Percentiles rank a stretch among this genome's conserved stretches.
Evolutionary conservation across 2,329 filamentous ascomycete genomes (phyloP).

Genomic region (Exophiala sp.): DNA sequence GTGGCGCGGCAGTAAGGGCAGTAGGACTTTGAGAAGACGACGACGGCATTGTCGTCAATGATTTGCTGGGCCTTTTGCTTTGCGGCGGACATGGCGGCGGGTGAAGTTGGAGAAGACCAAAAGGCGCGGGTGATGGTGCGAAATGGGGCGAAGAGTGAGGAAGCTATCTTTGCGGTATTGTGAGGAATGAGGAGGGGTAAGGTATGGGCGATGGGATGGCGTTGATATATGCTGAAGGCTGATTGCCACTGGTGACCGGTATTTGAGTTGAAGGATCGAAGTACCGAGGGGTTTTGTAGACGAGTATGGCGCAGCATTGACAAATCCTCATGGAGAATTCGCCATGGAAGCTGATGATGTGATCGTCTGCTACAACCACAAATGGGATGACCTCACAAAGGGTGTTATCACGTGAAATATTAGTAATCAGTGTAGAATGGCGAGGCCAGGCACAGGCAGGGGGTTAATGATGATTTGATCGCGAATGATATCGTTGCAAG

Average conservation of each 20-base stretch:
- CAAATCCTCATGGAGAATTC: constrained; percentile 5
- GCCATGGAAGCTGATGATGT: constrained; percentile 1
- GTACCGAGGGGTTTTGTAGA: too few relatives aligned
- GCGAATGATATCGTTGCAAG: too few relatives aligned
- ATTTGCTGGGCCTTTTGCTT: constrained; percentile 78
- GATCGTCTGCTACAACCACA: background rate
- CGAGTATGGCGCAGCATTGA: background rate
- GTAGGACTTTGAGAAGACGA: constrained; percentile 95
- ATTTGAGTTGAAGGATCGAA: background rate
- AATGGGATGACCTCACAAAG: background rate
- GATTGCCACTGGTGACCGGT: background rate
- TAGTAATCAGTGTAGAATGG: too few relatives aligned
- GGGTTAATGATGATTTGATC: background rate
- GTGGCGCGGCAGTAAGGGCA: constrained; percentile 86
- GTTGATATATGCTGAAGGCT: too few relatives aligned
- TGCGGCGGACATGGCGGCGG: constrained; percentile 74
- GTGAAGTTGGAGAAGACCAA: constrained; percentile 50
- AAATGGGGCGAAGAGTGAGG: constrained; percentile 56
- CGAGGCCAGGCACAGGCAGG: background rate
- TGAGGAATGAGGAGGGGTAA: background rate
- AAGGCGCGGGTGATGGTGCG: constrained; percentile 61
- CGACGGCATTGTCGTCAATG: constrained; percentile 85
- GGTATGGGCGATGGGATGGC: background rate
- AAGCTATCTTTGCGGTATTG: constrained; percentile 49
- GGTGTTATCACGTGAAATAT: background rate